Base-by-base conservation (phyloP, 164 flowering plant genomes). In the Dillenia turbinata region DNA sequence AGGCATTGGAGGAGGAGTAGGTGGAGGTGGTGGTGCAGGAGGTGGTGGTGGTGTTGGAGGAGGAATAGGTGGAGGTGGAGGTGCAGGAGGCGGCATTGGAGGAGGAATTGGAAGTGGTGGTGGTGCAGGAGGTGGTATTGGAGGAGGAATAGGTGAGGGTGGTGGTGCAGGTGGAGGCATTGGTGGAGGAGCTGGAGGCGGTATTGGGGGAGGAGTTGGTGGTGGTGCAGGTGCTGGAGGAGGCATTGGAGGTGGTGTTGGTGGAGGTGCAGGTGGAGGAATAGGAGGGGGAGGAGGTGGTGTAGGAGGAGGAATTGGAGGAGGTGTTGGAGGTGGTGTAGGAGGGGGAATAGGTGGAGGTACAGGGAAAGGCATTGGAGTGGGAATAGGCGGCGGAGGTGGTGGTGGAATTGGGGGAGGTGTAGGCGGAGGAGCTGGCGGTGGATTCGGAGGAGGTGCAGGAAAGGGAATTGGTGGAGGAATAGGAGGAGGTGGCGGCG, bases 191-290 rank as follows among this genome's bases (percentile, higher is more conserved):
- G 47, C 15, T 40, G 59, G 46, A 56, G 47, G 33, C 44, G 44
- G 44, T 10, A 47, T 44, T 6, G 59, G 59, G 11, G 59, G 33
- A 9, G 59, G 63, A 2, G 54, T 15, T 0, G 68, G 70, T n/a
- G 62, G 64, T 3, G 70, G 73, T 17, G 65, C 59, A 8, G 66
- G 62, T 0, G 61, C 49, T 40, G 69, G 72, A 0, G 68, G 56
- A 0, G 59, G 62, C 8, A 62, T 26, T n/a, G 76, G 72, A 10
- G 69, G 60, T 15, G 69, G 64, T 11, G 46, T 33, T 12, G 70
- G 66, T 2, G 17, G 9, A 7, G 66, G 61, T 1, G 59, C 54
- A 46, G 76, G 70, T 0, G 47, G 52, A 1, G 56, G 59, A 26
- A 52, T 46, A 16, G 70, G 67, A 1, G 50, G 33, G 1, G 64